These are phyloP conservation scores for Fusarium sp. DNA, from an alignment of 2,329 filamentous ascomycete species.

Conservation along the genomic window DNA sequence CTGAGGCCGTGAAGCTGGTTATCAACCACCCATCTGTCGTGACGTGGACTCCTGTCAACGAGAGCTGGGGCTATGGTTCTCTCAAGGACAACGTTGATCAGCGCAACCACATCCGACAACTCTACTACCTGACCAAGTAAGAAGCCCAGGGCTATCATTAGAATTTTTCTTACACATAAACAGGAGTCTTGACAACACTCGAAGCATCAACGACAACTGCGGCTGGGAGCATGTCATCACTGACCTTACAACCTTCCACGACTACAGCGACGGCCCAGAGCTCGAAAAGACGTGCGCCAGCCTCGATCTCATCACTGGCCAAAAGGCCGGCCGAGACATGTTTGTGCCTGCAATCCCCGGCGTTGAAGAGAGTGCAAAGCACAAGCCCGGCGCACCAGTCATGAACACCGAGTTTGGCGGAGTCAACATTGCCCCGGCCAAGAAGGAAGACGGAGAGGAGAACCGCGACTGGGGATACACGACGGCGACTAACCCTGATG, in stretches of 20 bases:
- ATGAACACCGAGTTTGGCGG: slow-evolving; percentile 77
- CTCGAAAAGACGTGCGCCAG: slow-evolving; percentile 66
- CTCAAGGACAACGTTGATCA: slow-evolving; percentile 68
- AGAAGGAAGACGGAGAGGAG: slow-evolving; percentile 50
- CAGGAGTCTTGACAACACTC: slow-evolving; percentile 68
- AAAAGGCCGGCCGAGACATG: slow-evolving; percentile 64
- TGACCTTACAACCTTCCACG: slow-evolving; percentile 76
- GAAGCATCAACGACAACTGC: slow-evolving; percentile 78
- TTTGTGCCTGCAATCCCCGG: slow-evolving; percentile 62
- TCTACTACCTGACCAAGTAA: slow-evolving; percentile 74
- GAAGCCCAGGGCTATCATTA: neutral
- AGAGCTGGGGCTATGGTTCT: slow-evolving; percentile 72
- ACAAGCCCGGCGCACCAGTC: slow-evolving; percentile 67
- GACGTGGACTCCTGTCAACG: slow-evolving; percentile 75
- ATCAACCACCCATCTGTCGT: slow-evolving; percentile 75
- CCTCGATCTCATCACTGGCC: slow-evolving; percentile 65
- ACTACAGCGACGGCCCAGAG: slow-evolving; percentile 70
- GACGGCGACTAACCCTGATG: slow-evolving; percentile 69
- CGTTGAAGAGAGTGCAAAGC: slow-evolving; percentile 61
- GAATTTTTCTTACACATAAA: slow-evolving; percentile 8
- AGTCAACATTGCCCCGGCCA: slow-evolving; percentile 70
- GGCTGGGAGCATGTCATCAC: slow-evolving; percentile 77
- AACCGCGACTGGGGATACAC: slow-evolving; percentile 76
- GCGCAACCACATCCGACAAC: slow-evolving; percentile 71
- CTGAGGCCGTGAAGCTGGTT: slow-evolving; percentile 70